Percentiles rank a stretch among this genome's conserved stretches.
Evolutionary conservation across 2,329 filamentous ascomycete genomes (phyloP).

Genomic region (Colletotrichum chlorophyti): DNA sequence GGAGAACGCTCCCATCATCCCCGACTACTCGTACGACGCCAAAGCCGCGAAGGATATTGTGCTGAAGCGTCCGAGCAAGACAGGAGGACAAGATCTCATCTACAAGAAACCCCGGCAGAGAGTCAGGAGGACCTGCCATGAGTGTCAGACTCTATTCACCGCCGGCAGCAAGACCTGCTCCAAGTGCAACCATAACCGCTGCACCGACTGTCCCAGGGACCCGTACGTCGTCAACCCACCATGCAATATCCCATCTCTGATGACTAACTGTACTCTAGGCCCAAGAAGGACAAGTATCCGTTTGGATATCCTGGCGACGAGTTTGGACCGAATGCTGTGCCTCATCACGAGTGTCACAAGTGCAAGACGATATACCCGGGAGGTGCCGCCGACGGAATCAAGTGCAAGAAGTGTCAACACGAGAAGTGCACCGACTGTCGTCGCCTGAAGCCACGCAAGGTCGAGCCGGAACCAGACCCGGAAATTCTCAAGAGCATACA

Average conservation of each 20-base stretch:
- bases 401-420: constrained; percentile 67
- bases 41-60: constrained; percentile 52
- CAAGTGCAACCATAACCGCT: constrained; percentile 75
- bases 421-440: constrained; percentile 66
- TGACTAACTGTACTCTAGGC: constrained; percentile 44
- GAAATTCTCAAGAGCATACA: constrained; percentile 65
- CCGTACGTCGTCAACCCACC: constrained; percentile 66
- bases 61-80: constrained; percentile 69
- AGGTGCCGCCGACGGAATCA: constrained; percentile 55
- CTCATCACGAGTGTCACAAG: constrained; percentile 65
- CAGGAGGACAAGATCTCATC: constrained; percentile 73
- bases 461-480: constrained; percentile 67
- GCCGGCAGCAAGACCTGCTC: constrained; percentile 67
- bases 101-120: constrained; percentile 76
- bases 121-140: constrained; percentile 78
- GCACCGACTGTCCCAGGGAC: constrained; percentile 81
- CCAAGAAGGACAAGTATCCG: constrained; percentile 73
- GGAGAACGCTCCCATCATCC: constrained; percentile 60
- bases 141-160: constrained; percentile 70
- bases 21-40: constrained; percentile 56
- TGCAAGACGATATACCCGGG: constrained; percentile 66
- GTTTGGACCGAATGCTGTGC: constrained; percentile 57
- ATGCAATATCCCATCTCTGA: neutral
- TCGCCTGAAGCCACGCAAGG: constrained; percentile 63
- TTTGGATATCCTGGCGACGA: constrained; percentile 74